Conservation (phyloP, 371 early-diverging fungal genomes). For the Circinella umbellata region DNA sequence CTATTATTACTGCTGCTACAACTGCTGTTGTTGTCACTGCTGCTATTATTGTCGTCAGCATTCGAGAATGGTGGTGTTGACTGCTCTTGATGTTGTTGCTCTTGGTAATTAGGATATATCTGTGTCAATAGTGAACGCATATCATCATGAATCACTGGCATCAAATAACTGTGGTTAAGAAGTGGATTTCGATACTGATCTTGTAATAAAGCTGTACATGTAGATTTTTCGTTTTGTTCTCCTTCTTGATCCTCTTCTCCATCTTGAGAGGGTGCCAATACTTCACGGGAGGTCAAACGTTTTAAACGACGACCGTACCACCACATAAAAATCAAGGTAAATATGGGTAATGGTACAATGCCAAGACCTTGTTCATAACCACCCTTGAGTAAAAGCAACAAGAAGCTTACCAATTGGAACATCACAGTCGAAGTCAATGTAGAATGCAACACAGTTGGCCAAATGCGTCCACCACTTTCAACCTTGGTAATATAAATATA, state of each 20-base stretch:
- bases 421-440: slow-evolving; percentile 62
- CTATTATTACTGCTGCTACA: neutral
- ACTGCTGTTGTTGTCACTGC: neutral
- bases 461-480: slow-evolving; percentile 80
- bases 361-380: slow-evolving; percentile 50
- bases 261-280: neutral
- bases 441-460: slow-evolving; percentile 75
- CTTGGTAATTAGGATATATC: slow-evolving; percentile 38
- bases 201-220: slow-evolving; percentile 2
- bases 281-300: slow-evolving; percentile 23
- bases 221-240: slow-evolving; percentile 13
- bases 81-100: neutral
- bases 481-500: slow-evolving; percentile 69
- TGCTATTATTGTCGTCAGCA: neutral
- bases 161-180: slow-evolving; percentile 39
- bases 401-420: slow-evolving; percentile 73
- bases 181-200: slow-evolving; percentile 59
- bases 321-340: slow-evolving; percentile 63
- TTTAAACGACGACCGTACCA: slow-evolving; percentile 45
- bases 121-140: slow-evolving; percentile 53
- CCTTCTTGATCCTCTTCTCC: neutral
- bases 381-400: slow-evolving; percentile 51
- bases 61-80: neutral
- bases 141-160: slow-evolving; percentile 58
- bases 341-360: slow-evolving; percentile 62